A percentile compares a stretch with the other conserved stretches of the same genome.
Evolutionary conservation across 352 stramenopile genomes (phyloP).

Genomic region (Pythium diclinum): DNA sequence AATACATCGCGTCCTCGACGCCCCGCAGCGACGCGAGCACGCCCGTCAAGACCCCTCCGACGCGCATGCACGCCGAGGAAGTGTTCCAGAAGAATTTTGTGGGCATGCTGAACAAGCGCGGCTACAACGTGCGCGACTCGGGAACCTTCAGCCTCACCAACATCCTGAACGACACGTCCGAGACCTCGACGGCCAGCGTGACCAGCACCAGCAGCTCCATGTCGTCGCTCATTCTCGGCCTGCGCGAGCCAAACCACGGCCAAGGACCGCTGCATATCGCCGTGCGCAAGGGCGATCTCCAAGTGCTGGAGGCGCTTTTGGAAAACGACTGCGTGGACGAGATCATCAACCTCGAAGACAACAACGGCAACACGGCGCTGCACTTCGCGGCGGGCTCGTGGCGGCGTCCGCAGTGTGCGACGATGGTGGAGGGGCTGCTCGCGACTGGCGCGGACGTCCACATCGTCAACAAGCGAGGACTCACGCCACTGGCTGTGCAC

Average conservation of each 20-base stretch:
- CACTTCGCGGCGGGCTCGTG: slow-evolving; percentile 74
- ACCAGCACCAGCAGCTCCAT: slow-evolving; percentile 57
- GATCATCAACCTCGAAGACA: slow-evolving; percentile 64
- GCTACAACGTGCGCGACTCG: slow-evolving; percentile 75
- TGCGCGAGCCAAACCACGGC: slow-evolving; percentile 72
- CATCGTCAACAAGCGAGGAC: slow-evolving; percentile 55
- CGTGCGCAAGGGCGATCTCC: slow-evolving; percentile 64
- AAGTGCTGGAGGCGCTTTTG: slow-evolving; percentile 68
- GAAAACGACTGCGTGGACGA: slow-evolving; percentile 67
- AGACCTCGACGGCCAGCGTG: slow-evolving; percentile 54
- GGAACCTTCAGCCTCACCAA: slow-evolving; percentile 31
- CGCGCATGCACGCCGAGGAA: slow-evolving; percentile 41
- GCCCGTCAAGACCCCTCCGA: not conserved
- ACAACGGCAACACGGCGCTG: slow-evolving; percentile 79
- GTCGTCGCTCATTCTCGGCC: slow-evolving; percentile 62
- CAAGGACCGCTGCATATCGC: slow-evolving; percentile 78
- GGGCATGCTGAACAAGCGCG: slow-evolving; percentile 76
- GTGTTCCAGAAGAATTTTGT: slow-evolving; percentile 69
- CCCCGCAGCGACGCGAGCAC: slow-evolving; percentile 14
- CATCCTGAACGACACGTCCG: slow-evolving; percentile 40
- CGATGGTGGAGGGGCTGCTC: slow-evolving; percentile 50
- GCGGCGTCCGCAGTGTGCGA: slow-evolving; percentile 40
- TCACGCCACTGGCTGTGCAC: slow-evolving; percentile 69
- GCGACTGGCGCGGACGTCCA: slow-evolving; percentile 49
- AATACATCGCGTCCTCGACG: slow-evolving; percentile 10